A percentile compares a stretch with the other conserved stretches of the same genome.
phyloP scores from a whole-genome alignment of 345 rosid species.

The Salix exigua region DNA sequence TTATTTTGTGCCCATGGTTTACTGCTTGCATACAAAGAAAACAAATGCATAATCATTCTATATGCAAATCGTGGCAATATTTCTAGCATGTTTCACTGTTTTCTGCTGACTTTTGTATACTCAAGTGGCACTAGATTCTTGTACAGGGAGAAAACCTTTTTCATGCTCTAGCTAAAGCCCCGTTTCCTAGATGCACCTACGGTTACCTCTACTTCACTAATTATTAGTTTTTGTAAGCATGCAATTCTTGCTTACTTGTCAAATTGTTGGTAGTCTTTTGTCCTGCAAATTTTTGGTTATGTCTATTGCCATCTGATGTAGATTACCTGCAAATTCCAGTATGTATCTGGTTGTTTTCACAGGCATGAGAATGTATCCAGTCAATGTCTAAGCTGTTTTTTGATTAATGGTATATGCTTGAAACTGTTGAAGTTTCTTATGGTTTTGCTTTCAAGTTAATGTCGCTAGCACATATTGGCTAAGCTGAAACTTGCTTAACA shows the following conservation, averaged over 20 bases:
- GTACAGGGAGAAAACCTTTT: background rate
- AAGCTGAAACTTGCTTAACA: background rate
- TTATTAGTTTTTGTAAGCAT: background rate
- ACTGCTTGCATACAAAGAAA: background rate
- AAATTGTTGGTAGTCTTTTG: too few relatives aligned
- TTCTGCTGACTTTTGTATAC: background rate
- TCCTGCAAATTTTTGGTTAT: background rate
- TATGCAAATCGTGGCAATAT: background rate
- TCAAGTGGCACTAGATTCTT: background rate
- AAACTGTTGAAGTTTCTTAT: too few relatives aligned
- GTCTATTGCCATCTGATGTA: background rate
- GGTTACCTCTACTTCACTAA: background rate
- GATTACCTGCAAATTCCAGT: background rate
- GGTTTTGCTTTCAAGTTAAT: background rate
- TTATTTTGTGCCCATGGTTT: background rate
- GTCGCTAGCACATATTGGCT: background rate
- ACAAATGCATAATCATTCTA: background rate
- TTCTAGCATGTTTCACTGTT: background rate
- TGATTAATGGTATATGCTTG: background rate
- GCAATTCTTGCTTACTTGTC: background rate
- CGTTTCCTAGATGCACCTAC: background rate
- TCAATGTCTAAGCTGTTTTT: background rate
- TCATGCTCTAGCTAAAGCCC: background rate
- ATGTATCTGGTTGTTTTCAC: background rate
- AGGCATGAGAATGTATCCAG: background rate